These are phyloP conservation scores for Coccomyxa subellipsoidea DNA, from an alignment of 163 green algal species.

Conservation along the genomic window DNA sequence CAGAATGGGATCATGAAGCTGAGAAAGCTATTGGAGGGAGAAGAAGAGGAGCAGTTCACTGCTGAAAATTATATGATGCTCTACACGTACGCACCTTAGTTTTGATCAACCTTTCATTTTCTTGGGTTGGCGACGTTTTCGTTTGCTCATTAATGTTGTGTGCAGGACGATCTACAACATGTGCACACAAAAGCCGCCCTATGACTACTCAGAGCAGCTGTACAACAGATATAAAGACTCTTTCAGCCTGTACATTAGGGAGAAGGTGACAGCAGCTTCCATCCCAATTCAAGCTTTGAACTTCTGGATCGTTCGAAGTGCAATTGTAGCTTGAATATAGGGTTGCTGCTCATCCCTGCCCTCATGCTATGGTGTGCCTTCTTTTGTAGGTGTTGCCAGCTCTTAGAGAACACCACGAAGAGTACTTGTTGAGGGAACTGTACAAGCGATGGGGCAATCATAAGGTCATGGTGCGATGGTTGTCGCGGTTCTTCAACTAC, in stretches of 20 bases:
- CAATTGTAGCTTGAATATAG: no score
- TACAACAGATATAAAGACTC: conserved; percentile 88
- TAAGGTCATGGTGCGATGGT: conserved; percentile 97
- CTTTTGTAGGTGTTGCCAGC: conserved; percentile 73
- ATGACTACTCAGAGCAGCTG: conserved; percentile 96
- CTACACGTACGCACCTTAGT: conserved; percentile 79
- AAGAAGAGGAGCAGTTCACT: conserved; percentile 83
- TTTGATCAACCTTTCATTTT: neutral
- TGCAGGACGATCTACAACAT: conserved; percentile 97
- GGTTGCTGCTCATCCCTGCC: neutral
- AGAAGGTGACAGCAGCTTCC: conserved; percentile 49
- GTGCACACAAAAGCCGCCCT: conserved; percentile 98
- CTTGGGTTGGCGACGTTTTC: neutral
- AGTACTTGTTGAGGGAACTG: conserved; percentile 92
- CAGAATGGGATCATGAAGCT: conserved; percentile 95
- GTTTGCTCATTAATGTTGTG: neutral
- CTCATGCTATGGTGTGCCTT: neutral
- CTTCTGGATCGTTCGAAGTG: no score
- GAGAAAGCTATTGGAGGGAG: conserved; percentile 84
- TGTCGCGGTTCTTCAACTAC: conserved; percentile 99
- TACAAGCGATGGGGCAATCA: conserved; percentile 92
- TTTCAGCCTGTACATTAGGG: conserved; percentile 89
- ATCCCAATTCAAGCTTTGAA: no score
- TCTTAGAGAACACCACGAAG: conserved; percentile 76
- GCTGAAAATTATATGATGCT: conserved; percentile 96